Base-by-base conservation (phyloP, 495 filamentous ascomycete genomes). In the Tuber brumale region DNA sequence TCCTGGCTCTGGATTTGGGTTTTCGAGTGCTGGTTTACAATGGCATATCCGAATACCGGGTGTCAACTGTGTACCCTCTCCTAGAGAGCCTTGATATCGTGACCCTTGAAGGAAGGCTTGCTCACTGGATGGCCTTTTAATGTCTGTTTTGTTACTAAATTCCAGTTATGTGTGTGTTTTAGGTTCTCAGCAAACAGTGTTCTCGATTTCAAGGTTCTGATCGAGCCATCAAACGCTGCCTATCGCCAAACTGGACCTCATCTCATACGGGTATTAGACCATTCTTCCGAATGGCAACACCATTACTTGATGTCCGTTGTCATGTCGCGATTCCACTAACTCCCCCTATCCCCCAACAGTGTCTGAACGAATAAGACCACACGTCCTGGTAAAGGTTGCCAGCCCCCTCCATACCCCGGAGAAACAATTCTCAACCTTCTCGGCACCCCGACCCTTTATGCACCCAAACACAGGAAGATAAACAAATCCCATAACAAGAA, bases 281-380 rank as follows among this genome's bases (percentile, higher is more conserved):
- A n/a, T 9, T 14, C 51, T 31, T 27, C 51, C 51, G 3, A 16
- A 27, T 61, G 9, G n/a, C 51, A 27, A 31, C 57, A 66, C 57
- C 12, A 31, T 66, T 12, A 31, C 57, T 14, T 66, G n/a, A 66
- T 66, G 57, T 1, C 6, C 23, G 21, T 57, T 66, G 57, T 66
- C 57, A 31, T n/a, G n/a, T n/a, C n/a, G 31, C 57, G 31, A 31
- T n/a, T n/a, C n/a, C n/a, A n/a, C n/a, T n/a, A n/a, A n/a, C n/a
- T n/a, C n/a, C n/a, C n/a, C n/a, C n/a, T 31, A 31, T 66, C n/a
- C 27, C 57, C 27, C 57, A 31, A 75, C 39, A 75, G 79, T 80
- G 78, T 70, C 70, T 46, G 77, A 76, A 45, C 79, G 51, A 18
- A 71, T 43, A 45, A 73, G 76, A 61, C 70, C 73, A 44, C 42